Evolutionary conservation across 2,329 filamentous ascomycete species (phyloP), one percentile per base, ranked within the genome.

Genomic region (Thelonectria olida): DNA sequence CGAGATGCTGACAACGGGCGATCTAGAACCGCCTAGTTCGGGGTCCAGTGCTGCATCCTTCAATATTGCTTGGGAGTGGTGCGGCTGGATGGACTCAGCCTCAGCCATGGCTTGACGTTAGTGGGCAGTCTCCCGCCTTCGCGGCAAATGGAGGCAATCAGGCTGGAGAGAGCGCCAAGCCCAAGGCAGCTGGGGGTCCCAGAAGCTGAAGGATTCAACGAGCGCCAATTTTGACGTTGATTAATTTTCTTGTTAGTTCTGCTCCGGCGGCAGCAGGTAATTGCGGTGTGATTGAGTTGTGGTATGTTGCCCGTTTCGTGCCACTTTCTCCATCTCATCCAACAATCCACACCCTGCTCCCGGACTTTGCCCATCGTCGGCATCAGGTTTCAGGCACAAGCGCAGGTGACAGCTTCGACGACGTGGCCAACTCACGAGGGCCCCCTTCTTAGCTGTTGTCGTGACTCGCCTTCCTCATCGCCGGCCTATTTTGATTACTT

Each of bases 51-150:
- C n/a, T n/a, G n/a, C n/a, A n/a, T n/a, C n/a, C n/a, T n/a, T n/a
- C n/a, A n/a, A n/a, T n/a, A n/a, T n/a, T n/a, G n/a, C n/a, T n/a
- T n/a, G n/a, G n/a, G n/a, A 27, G 50, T 53, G 57, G 45, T 50
- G 49, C 58, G 58, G 53, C 50, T 48, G 36, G 50, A 54, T 23
- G 38, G 4, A 31, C 50, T 61, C 58, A 64, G 58, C 61, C 58
- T 61, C 58, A 45, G 36, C 49, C 53, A 54, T 54, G 58, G 61
- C 61, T 62, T 42, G 54, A 53, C 27, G 31, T 47, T 54, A 58
- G 61, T 56, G 55, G 55, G 28, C 50, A 48, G 53, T 36, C 41
- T n/a, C n/a, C n/a, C n/a, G n/a, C n/a, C n/a, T n/a, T n/a, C n/a
- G n/a, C n/a, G n/a, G n/a, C n/a, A n/a, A n/a, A n/a, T n/a, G n/a